Conservation (phyloP, 176 grass and related monocot genomes). For the Ananas comosus region DNA sequence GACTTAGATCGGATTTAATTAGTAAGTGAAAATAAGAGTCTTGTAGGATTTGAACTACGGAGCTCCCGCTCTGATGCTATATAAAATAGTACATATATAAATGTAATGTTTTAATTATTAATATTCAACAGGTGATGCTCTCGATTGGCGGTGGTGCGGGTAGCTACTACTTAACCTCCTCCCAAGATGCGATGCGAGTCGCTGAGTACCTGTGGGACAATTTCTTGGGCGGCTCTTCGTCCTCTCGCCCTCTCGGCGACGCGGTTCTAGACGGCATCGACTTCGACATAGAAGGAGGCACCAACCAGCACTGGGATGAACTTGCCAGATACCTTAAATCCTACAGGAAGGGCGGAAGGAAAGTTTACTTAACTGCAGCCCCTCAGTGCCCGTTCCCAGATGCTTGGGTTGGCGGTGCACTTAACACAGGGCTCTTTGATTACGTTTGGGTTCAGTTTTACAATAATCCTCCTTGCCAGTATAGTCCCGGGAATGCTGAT, state of each 20-base stretch:
- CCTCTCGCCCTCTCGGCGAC: conserved; percentile 40
- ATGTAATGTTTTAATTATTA: no score
- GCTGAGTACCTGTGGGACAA: conserved; percentile 59
- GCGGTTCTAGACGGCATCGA: conserved; percentile 64
- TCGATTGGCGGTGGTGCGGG: conserved; percentile 52
- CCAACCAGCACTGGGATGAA: conserved; percentile 47
- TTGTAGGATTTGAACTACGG: no score
- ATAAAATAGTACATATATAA: no score
- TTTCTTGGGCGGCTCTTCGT: conserved; percentile 45
- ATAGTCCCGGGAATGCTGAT: conserved; percentile 9
- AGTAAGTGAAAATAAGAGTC: no score
- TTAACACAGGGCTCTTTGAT: conserved; percentile 29
- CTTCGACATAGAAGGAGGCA: conserved; percentile 75
- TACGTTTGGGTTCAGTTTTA: conserved; percentile 24
- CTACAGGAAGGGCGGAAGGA: background rate
- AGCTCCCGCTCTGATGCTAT: no score
- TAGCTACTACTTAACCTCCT: conserved; percentile 43
- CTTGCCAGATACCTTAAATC: conserved; percentile 40
- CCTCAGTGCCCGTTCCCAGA: conserved; percentile 78
- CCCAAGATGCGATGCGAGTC: conserved; percentile 31
- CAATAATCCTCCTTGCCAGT: conserved; percentile 22
- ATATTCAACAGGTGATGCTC: conserved; percentile 36
- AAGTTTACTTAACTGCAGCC: conserved; percentile 40
- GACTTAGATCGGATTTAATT: no score
- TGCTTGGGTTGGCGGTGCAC: no score